These are phyloP conservation scores for Posidonia oceanica DNA, from an alignment of 116 monocot species.

Conservation along the genomic window DNA sequence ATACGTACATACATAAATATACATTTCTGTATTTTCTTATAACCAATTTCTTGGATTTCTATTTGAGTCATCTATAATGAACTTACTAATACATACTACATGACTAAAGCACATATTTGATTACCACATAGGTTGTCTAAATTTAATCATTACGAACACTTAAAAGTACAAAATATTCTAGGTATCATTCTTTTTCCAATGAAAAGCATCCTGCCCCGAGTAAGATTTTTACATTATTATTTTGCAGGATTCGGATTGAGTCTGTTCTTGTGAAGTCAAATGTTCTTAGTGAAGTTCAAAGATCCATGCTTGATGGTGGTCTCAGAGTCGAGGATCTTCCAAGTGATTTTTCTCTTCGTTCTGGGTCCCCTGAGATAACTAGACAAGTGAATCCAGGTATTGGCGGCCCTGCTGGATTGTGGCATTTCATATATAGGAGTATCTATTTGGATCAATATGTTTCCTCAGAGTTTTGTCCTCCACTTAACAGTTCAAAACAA, in stretches of 20 bases:
- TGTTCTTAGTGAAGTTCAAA: conserved; percentile 87
- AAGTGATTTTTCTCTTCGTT: conserved; percentile 44
- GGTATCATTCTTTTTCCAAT: too few species aligned
- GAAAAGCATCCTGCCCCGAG: neutral
- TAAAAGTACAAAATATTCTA: too few species aligned
- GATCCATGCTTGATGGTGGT: conserved; percentile 71
- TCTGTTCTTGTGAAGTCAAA: conserved; percentile 77
- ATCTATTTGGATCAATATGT: conserved; percentile 88
- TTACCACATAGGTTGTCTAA: too few species aligned
- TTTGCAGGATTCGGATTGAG: conserved; percentile 60
- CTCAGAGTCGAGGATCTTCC: conserved; percentile 83
- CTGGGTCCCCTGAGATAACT: conserved; percentile 16
- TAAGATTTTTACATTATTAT: neutral
- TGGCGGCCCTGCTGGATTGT: conserved; percentile 88
- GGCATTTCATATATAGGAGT: conserved; percentile 94
- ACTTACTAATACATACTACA: too few species aligned
- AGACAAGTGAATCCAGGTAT: conserved; percentile 16
- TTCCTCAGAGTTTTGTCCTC: conserved; percentile 85
- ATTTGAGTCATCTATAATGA: too few species aligned
- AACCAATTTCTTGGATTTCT: too few species aligned
- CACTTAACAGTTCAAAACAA: conserved; percentile 61
- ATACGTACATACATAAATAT: too few species aligned
- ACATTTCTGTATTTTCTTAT: too few species aligned
- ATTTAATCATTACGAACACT: too few species aligned
- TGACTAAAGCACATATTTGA: too few species aligned